Evolutionary conservation across 371 early-diverging fungal genomes (phyloP).

Genomic region (Rhizopus microsporus): DNA sequence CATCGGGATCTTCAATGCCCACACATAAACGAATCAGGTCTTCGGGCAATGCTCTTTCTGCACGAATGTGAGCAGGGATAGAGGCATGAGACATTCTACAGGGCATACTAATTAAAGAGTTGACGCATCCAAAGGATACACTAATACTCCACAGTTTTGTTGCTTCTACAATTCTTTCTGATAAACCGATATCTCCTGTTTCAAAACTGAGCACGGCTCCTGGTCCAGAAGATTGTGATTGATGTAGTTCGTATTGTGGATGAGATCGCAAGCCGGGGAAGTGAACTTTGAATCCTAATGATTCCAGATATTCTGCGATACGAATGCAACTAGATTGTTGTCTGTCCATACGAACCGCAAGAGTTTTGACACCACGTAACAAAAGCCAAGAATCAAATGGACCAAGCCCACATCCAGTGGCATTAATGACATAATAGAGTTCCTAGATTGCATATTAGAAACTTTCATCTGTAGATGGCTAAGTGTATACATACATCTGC

Average conservation of each 20-base stretch:
- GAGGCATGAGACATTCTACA: slow-evolving; percentile 97
- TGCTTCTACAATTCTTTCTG: slow-evolving; percentile 84
- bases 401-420: slow-evolving; percentile 87
- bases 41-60: slow-evolving; percentile 86
- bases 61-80: slow-evolving; percentile 88
- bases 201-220: slow-evolving; percentile 95
- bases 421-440: slow-evolving; percentile 84
- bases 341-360: slow-evolving; percentile 86
- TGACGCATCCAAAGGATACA: slow-evolving; percentile 96
- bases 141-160: slow-evolving; percentile 88
- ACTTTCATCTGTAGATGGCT: background rate
- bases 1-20: slow-evolving; percentile 96
- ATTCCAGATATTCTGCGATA: slow-evolving; percentile 82
- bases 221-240: slow-evolving; percentile 76
- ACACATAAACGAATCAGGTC: slow-evolving; percentile 95
- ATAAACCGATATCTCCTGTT: slow-evolving; percentile 83
- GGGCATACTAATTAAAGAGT: slow-evolving; percentile 97
- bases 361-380: slow-evolving; percentile 86
- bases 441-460: slow-evolving; percentile 34
- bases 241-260: slow-evolving; percentile 87
- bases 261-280: slow-evolving; percentile 89
- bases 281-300: slow-evolving; percentile 77
- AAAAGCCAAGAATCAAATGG: slow-evolving; percentile 90
- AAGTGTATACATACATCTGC: slow-evolving; percentile 58
- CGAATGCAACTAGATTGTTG: slow-evolving; percentile 75